Evolutionary conservation across 352 stramenopile species (phyloP).

Genomic region (Phytopythium cucurbitacearum): DNA sequence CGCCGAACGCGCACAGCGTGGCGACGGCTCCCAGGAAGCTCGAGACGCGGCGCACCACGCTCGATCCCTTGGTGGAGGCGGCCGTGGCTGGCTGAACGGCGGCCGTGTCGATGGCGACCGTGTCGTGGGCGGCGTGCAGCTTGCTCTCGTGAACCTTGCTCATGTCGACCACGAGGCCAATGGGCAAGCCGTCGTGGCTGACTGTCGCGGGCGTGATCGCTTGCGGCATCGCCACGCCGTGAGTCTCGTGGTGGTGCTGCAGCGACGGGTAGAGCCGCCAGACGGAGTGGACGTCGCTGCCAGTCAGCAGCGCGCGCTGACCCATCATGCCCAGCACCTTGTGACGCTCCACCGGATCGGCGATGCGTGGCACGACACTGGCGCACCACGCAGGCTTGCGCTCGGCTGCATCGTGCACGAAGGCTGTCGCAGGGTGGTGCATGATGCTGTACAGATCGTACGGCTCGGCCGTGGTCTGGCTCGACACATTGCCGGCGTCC

Average conservation of each 20-base stretch:
- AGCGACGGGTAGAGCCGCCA: slow-evolving; percentile 68
- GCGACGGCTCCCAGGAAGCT: slow-evolving; percentile 67
- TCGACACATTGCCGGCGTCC: slow-evolving; percentile 16
- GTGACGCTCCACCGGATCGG: slow-evolving; percentile 37
- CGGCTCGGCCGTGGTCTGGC: slow-evolving; percentile 18
- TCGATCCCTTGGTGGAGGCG: slow-evolving; percentile 5
- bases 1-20: slow-evolving; percentile 50
- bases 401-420: slow-evolving; percentile 32
- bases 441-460: slow-evolving; percentile 88
- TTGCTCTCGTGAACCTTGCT: slow-evolving; percentile 47
- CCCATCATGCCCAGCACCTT: slow-evolving; percentile 65
- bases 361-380: slow-evolving; percentile 60
- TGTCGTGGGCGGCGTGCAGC: slow-evolving; percentile 53
- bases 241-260: slow-evolving; percentile 26
- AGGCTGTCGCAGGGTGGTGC: slow-evolving; percentile 69
- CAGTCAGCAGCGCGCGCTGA: slow-evolving; percentile 63
- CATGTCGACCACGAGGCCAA: slow-evolving; percentile 1
- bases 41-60: slow-evolving; percentile 22
- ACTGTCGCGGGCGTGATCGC: not conserved
- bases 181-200: slow-evolving; percentile 1
- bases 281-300: slow-evolving; percentile 71
- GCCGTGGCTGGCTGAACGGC: not conserved
- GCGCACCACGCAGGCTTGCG: slow-evolving; percentile 48
- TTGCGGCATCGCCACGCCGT: slow-evolving; percentile 1
- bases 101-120: slow-evolving; percentile 10